Conservation (phyloP, 176 grass and related monocot species). For the Carex scoparia region DNA sequence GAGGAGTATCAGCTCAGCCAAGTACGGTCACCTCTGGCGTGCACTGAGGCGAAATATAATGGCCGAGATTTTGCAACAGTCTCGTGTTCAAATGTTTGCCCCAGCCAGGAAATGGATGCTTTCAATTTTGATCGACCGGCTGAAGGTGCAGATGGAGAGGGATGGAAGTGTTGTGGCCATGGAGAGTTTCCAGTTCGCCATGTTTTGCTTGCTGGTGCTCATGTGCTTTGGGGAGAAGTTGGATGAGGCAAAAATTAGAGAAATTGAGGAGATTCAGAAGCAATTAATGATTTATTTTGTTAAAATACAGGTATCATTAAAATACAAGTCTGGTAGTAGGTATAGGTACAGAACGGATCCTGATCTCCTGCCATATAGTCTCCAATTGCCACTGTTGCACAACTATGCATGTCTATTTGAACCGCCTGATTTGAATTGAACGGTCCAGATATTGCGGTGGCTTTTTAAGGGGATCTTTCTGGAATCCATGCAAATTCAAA, state of each 20-base stretch:
- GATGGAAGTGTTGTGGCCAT: conserved; percentile 24
- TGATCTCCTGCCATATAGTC: not conserved
- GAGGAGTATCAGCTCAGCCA: conserved; percentile 42
- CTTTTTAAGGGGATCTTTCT: not conserved
- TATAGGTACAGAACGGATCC: not conserved
- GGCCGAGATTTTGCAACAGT: conserved; percentile 41
- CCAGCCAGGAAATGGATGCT: conserved; percentile 41
- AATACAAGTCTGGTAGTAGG: too few relatives aligned
- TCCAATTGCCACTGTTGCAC: not conserved
- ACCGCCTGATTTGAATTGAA: not conserved
- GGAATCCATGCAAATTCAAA: not conserved
- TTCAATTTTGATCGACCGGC: conserved; percentile 14
- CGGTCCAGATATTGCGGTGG: not conserved
- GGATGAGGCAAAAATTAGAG: conserved; percentile 22
- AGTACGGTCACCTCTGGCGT: conserved; percentile 46
- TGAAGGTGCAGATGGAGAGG: conserved; percentile 4
- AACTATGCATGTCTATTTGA: not conserved
- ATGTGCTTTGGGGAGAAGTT: conserved; percentile 65
- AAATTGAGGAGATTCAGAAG: conserved; percentile 38
- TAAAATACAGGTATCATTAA: conserved; percentile 7
- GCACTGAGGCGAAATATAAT: conserved; percentile 37
- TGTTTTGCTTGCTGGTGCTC: conserved; percentile 63
- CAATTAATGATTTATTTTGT: conserved; percentile 25
- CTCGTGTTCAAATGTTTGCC: conserved; percentile 35
- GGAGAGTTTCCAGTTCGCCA: conserved; percentile 64